Evolutionary conservation across 257 asterid genomes (phyloP).

Genomic region (Solanum rostratum): DNA sequence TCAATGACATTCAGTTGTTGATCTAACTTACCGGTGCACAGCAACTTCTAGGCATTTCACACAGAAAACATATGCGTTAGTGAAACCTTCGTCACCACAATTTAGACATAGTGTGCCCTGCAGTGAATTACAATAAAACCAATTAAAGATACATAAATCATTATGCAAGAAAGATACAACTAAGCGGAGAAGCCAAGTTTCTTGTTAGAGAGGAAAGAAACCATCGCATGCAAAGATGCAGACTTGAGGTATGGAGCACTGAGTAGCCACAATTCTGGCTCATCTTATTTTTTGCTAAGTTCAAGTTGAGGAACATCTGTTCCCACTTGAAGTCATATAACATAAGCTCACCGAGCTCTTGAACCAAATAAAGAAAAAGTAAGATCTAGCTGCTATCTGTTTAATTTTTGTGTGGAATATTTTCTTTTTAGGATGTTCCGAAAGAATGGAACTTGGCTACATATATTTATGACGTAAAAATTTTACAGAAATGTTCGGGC

Average conservation of each 20-base stretch:
- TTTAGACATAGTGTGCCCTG: constrained; percentile 3
- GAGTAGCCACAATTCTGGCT: not conserved
- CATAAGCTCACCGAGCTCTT: not conserved
- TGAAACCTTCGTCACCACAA: constrained; percentile 1
- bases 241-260: not conserved
- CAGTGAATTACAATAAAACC: not conserved
- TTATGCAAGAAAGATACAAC: not conserved
- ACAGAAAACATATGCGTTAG: constrained; percentile 5
- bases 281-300: not conserved
- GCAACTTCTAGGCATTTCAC: constrained; percentile 10
- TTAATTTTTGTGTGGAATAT: not conserved
- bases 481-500: not conserved
- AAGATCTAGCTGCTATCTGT: not conserved
- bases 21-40: constrained; percentile 12
- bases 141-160: not conserved
- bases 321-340: not conserved
- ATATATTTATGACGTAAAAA: not conserved
- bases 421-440: not conserved
- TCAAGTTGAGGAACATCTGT: not conserved
- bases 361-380: not conserved
- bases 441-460: not conserved
- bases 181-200: not conserved
- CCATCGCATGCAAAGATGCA: not conserved
- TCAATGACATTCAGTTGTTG: not conserved
- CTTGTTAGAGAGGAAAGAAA: not conserved